phyloP scores from a whole-genome alignment of 75 land plant genomes.

The Cupressus sempervirens region DNA sequence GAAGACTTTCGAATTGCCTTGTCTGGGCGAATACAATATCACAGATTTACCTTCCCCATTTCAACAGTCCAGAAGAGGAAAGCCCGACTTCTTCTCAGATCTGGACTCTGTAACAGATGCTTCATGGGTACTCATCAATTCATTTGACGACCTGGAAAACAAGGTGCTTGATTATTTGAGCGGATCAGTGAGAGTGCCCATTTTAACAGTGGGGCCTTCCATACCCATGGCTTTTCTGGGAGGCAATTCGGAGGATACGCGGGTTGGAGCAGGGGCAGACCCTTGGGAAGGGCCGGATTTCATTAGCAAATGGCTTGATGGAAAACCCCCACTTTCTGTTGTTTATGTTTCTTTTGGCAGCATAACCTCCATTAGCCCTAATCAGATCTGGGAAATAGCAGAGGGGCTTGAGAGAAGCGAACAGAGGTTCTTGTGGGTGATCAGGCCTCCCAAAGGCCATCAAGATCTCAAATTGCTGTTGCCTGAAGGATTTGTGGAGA shows the following conservation, averaged over 20 bases:
- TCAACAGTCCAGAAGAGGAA: too few species aligned
- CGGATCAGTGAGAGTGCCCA: too few species aligned
- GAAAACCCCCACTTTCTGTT: not conserved
- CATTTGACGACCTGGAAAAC: not conserved
- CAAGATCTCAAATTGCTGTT: not conserved
- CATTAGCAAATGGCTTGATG: conserved; percentile 11
- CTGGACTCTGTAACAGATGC: not conserved
- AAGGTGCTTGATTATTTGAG: not conserved
- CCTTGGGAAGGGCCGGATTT: conserved; percentile 11
- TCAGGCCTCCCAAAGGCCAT: conserved; percentile 9
- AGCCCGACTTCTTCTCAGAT: not conserved
- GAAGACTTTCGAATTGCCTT: not conserved
- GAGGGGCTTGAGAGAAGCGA: conserved; percentile 10
- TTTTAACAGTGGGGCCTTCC: not conserved
- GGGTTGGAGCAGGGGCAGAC: not conserved
- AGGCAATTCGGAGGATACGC: not conserved
- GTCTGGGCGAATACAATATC: not conserved
- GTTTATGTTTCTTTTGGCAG: conserved; percentile 16
- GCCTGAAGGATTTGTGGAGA: not conserved
- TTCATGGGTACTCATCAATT: not conserved
- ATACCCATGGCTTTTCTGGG: not conserved
- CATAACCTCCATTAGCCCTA: not conserved
- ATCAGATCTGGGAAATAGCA: not conserved
- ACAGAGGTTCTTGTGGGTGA: conserved; percentile 16
- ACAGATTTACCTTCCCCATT: not conserved